phyloP scores from a whole-genome alignment of 1,284 basidiomycete species.

The Rugiboletus extremiorientalis region DNA sequence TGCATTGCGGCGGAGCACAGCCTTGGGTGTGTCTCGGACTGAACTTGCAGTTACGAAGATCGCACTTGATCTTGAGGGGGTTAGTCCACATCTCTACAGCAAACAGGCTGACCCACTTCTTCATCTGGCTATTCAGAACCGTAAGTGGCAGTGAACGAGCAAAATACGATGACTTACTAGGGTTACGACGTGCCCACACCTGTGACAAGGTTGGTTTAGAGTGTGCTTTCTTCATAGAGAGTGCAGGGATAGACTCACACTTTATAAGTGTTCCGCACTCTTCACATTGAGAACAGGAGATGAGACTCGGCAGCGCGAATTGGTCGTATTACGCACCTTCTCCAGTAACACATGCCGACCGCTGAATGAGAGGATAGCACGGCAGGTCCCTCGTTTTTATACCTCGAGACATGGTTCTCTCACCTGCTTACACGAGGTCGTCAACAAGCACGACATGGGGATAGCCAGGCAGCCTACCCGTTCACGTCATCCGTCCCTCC shows the following conservation, averaged over 20 bases:
- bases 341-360: slow-evolving; percentile 45
- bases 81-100: slow-evolving; percentile 10
- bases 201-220: slow-evolving; percentile 27
- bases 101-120: slow-evolving; percentile 43
- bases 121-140: slow-evolving; percentile 52
- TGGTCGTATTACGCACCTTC: slow-evolving; percentile 29
- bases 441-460: slow-evolving; percentile 28
- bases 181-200: slow-evolving; percentile 59
- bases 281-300: slow-evolving; percentile 19
- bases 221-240: background rate
- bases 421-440: slow-evolving; percentile 32
- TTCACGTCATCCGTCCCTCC: slow-evolving; percentile 33
- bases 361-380: slow-evolving; percentile 16
- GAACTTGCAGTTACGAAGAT: slow-evolving; percentile 59
- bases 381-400: slow-evolving; percentile 28
- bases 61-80: slow-evolving; percentile 57
- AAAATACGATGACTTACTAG: slow-evolving; percentile 41
- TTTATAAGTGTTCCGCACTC: slow-evolving; percentile 53
- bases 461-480: slow-evolving; percentile 21
- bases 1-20: slow-evolving; percentile 54
- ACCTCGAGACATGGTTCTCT: slow-evolving; percentile 25
- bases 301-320: slow-evolving; percentile 3
- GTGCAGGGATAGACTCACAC: slow-evolving; percentile 33
- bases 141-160: slow-evolving; percentile 11
- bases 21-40: slow-evolving; percentile 55